Evolutionary conservation across 306 rosid species (phyloP), one percentile per base, ranked within the genome.

Genomic region (Dryas drummondii): DNA sequence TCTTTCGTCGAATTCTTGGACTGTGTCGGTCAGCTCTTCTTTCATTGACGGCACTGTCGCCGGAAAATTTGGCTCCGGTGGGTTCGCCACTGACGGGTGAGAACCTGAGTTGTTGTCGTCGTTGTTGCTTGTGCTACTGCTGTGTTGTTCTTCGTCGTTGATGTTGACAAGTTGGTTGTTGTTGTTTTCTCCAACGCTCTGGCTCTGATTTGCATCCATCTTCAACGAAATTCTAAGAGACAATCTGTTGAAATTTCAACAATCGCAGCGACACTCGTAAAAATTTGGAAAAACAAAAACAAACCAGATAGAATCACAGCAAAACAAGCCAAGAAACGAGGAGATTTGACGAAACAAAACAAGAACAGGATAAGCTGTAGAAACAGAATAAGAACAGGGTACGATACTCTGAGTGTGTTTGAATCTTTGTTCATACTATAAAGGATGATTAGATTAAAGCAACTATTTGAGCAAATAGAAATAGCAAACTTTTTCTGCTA

Each of bases 21-120:
- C 89, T 3, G 70, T 50, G 15, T 84, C 88, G 12, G 73, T 16
- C 0, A 74, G 16, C 88, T 90, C 96, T 75, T 93, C 89, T 51
- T 87, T 89, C 88, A 87, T 26, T 27, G 68, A 54, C 73, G 73
- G 71, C 68, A 56, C 70, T 41, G 57, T 42, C 68, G 72, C 84
- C 54, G 66, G 48, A 26, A 66, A 78, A 6, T 27, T 64, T 0
- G 79, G 27, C 22, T 70, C 78, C 46, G 77, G 51, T 3, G 61
- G 57, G 7, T 79, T 72, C 60, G 48, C 62, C 41, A 59, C 50
- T 26, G 82, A 51, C 10, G 77, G 49, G 67, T 80, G 77, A 3
- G 82, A 72, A 13, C 76, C 82, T 6, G 86, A 75, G 27, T 17
- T 19, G 19, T 72, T 66, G 22, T 54, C 68, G 15, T 74, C 17